phyloP scores from a whole-genome alignment of 2,329 filamentous ascomycete genomes.

The Epicoccum sorghinum region DNA sequence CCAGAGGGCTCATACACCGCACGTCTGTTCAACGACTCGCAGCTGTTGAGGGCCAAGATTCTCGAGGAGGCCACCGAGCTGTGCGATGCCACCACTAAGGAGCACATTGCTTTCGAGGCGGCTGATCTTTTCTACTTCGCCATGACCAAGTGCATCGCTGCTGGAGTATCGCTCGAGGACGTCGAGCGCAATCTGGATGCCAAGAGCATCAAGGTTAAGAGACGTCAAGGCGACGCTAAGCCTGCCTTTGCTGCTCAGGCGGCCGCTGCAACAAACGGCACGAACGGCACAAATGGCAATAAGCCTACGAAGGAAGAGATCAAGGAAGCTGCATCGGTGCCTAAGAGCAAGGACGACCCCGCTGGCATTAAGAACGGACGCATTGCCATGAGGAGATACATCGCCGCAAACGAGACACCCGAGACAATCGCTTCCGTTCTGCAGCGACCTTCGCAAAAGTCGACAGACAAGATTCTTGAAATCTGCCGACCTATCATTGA shows the following conservation, averaged over 20 bases:
- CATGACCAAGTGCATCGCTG: conserved; percentile 82
- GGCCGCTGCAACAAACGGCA: conserved; percentile 19
- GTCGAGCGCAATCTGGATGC: conserved; percentile 91
- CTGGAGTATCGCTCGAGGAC: conserved; percentile 84
- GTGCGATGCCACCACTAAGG: conserved; percentile 80
- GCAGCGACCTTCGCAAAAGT: conserved; percentile 89
- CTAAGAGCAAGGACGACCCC: conserved; percentile 59
- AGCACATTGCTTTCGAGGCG: conserved; percentile 91
- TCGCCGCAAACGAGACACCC: conserved; percentile 68
- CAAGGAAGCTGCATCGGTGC: conserved; percentile 60
- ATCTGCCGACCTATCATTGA: conserved; percentile 93
- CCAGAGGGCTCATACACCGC: conserved; percentile 93
- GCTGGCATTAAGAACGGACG: conserved; percentile 59
- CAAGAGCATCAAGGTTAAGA: conserved; percentile 94
- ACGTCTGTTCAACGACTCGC: conserved; percentile 87
- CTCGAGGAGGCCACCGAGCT: conserved; percentile 98
- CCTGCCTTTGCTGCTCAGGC: conserved; percentile 88
- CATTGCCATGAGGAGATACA: conserved; percentile 83
- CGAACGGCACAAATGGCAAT: conserved; percentile 24
- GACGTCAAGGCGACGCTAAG: conserved; percentile 92
- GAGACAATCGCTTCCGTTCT: conserved; percentile 75
- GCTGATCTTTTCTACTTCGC: conserved; percentile 97
- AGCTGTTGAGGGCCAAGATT: conserved; percentile 90
- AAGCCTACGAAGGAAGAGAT: conserved; percentile 48
- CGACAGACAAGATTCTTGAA: conserved; percentile 89